Base-by-base conservation (phyloP, 2,329 filamentous ascomycete genomes). In the Aureobasidium sp. region DNA sequence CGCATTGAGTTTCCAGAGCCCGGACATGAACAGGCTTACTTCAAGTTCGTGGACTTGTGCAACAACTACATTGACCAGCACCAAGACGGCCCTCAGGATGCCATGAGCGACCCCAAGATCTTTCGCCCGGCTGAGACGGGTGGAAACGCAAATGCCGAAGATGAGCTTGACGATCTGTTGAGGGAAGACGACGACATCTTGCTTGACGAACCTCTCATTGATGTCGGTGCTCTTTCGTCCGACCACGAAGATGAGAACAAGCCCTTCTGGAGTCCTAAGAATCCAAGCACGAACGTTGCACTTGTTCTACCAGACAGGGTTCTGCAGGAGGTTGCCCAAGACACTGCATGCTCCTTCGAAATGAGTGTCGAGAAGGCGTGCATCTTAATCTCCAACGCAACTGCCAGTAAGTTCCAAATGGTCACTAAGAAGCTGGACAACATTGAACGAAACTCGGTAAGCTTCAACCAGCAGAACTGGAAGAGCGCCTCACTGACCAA, bases 371-470 rank as follows among this genome's bases (percentile, higher is more conserved):
- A 58, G 35, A 57, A 39, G 29, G 14, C 49, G 15, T 50, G 35
- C 12, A 31, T 62, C 14, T 53, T 24, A 17, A 56, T 61, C 50
- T 35, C 27, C 14, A 47, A 53, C 17, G 49, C 50, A 8, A 40
- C 39, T 29, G n/a, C 24, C 1, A 42, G 35, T 45, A 60, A 50
- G 40, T 8, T 54, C 14, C 19, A 56, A 9, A 31, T 22, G 3
- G 42, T 53, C 12, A n/a, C 15, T 31, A 37, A 39, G 29, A 62
- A 58, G 40, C 54, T 64, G 24, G 35, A 56, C n/a, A 60, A 57
- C 29, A 33, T 64, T 17, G 63, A 64, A 40, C 31, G 53, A 14
- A 57, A 37, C 19, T 49, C n/a, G 40, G 59, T 61, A 47, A 56
- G 50, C 24, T 27, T 35, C 17, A 22, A 12, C 11, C 4, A 24